A percentile compares a stretch with the other conserved stretches of the same genome.
These are phyloP conservation scores for Bipolaris oryzae DNA, from an alignment of 2,329 filamentous ascomycete genomes.

Conservation along the genomic window DNA sequence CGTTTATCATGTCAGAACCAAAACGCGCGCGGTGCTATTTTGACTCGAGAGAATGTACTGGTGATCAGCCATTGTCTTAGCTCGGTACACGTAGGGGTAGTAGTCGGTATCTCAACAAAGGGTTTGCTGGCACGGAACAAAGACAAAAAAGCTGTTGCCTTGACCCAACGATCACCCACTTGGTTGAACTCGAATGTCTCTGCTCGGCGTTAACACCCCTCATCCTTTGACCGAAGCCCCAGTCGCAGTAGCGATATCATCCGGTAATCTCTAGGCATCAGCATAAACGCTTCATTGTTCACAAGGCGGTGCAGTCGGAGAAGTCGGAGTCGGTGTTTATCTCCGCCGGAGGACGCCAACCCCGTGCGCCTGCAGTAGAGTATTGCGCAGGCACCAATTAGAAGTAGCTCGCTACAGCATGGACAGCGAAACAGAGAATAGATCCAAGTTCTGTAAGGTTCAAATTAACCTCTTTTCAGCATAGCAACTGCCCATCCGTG, in stretches of 20 bases:
- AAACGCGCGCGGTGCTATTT: not conserved
- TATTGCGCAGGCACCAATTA: not conserved
- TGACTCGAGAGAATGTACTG: not conserved
- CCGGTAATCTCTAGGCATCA: constrained; percentile 5
- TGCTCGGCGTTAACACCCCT: constrained; percentile 3
- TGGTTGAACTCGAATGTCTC: constrained; percentile 3
- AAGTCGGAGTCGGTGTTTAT: not conserved
- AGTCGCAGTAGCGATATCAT: not conserved
- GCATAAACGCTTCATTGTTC: not conserved
- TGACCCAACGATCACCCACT: not conserved
- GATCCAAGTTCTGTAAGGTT: not conserved
- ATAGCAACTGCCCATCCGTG: not conserved
- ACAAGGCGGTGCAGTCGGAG: not conserved
- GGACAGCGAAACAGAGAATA: not conserved
- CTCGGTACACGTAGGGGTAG: not conserved
- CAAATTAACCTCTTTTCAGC: constrained; percentile 3
- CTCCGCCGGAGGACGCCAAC: not conserved
- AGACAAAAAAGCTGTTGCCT: not conserved
- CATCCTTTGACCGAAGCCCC: not conserved
- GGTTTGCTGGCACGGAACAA: no score
- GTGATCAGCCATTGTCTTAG: not conserved
- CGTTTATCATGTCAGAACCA: not conserved
- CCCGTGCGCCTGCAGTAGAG: not conserved
- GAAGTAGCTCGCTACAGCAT: not conserved
- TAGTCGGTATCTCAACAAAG: not conserved